Base-by-base conservation (phyloP, 306 rosid species). In the Amphicarpaea edgeworthii region DNA sequence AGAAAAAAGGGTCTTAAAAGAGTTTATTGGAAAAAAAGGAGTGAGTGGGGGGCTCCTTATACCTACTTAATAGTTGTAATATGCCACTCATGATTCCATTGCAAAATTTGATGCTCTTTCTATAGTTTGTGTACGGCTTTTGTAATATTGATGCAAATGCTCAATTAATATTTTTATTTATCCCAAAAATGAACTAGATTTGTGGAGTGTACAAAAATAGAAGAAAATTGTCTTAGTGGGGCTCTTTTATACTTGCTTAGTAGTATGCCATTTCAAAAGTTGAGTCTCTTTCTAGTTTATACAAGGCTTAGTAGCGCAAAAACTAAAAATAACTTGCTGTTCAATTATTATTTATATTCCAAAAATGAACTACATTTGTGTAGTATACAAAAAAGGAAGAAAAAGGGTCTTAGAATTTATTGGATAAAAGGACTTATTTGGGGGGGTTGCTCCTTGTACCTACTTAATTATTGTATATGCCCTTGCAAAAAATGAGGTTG, bases 21-120 rank as follows among this genome's bases (percentile, higher is more conserved):
- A 14, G 14, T 58, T 58, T 58, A 58, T 58, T 26, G 37, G 40
- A 58, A 26, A 12, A 26, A 12, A 58, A 24, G 19, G 40, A 26
- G 8, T 24, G 2, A 12, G 64, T 58, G 40, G 64, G 64, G 54
- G 64, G 38, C 34, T 55, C 40, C 64, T 0, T 58, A 14, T 58
- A 58, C 64, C 62, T 14, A 58, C 64, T 58, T 26, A 26, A 58
- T 58, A 24, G 40, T 58, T 58, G 64, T 58, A 58, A 58, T 58
- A 58, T 58, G 64, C 62, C 28, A 53, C 21, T 50, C 57, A 50
- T 50, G 4, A 17, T 50, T 19, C 61, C 61, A 10, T 0, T 54
- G 60, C 60, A 10, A 12, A 49, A 49, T 6, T 16, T 49, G 3
- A 49, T 8, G 55, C 21, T 49, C 51, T 53, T 21, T 54, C 60